Base-by-base conservation (phyloP, 208 protist genomes). In the Crithidia acanthocephali region DNA sequence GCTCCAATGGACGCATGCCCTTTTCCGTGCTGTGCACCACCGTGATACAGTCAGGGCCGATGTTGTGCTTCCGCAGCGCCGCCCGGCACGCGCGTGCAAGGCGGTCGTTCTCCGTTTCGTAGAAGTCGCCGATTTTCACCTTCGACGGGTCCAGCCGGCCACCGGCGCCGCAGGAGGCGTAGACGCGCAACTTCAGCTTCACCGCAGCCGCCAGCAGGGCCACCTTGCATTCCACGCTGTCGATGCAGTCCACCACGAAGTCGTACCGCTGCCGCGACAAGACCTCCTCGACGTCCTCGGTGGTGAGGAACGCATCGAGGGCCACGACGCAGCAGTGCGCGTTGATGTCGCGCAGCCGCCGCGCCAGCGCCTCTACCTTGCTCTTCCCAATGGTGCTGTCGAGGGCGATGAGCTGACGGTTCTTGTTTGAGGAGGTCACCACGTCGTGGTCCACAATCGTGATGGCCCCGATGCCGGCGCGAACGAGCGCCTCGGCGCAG, bases 191-290 rank as follows among this genome's bases (percentile, higher is more conserved):
- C n/a, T 79, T 68, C 51, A 85, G 73, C 65, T 81, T 72, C 57
- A 85, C 81, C 1, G 86, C 81, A 0, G 85, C 79, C 2, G 73
- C 74, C 20, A 98, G 82, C 33, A 98, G 79, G 2, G 86, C 79
- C 7, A 95, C 84, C 66, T 98, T 98, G 72, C 90, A 95, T 28
- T 90, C 82, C 16, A 97, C 83, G 59, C 88, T 96, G 74, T 98
- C 94, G 57, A 98, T 98, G 81, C 90, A 95, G 66, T 97, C 94
- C 37, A 97, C 84, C 3, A 98, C 85, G 55, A 81, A 95, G 72
- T 94, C 81, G 68, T 93, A 96, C 25, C 51, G 45, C 74, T 95
- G 88, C 27, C 86, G 75, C 16, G 80, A 72, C 27, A 97, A 81
- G 7, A 96, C 55, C n/a, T 92, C 84, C 30, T 89, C 78, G 40